phyloP scores from a whole-genome alignment of 2,329 filamentous ascomycete genomes.

The Exutisphaerella laricina region DNA sequence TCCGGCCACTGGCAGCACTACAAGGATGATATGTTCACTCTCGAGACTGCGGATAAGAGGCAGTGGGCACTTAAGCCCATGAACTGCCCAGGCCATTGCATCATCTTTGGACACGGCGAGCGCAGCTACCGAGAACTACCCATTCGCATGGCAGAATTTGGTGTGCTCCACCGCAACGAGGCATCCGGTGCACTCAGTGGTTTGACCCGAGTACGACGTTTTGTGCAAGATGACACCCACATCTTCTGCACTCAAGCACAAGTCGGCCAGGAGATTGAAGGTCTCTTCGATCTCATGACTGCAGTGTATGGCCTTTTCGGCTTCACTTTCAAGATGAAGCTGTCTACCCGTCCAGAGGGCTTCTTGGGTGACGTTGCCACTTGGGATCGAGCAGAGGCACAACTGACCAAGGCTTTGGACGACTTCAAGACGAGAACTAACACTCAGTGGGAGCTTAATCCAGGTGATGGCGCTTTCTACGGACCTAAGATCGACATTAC shows the following conservation, averaged over 20 bases:
- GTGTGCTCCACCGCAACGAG: constrained; percentile 91
- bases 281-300: constrained; percentile 80
- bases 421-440: constrained; percentile 61
- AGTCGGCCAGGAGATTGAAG: constrained; percentile 68
- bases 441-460: constrained; percentile 80
- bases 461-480: constrained; percentile 95
- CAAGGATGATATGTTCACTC: constrained; percentile 93
- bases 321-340: constrained; percentile 87
- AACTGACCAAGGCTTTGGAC: constrained; percentile 72
- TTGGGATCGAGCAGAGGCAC: constrained; percentile 83
- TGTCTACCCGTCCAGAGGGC: constrained; percentile 86
- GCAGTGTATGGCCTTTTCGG: constrained; percentile 76
- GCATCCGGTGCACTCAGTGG: constrained; percentile 86
- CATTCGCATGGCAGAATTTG: constrained; percentile 90
- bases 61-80: constrained; percentile 87
- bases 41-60: constrained; percentile 77
- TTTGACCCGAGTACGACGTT: constrained; percentile 84
- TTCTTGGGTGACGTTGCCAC: constrained; percentile 80
- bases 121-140: constrained; percentile 86
- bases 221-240: constrained; percentile 94
- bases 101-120: constrained; percentile 78
- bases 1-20: constrained; percentile 94
- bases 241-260: constrained; percentile 89
- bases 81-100: constrained; percentile 95
- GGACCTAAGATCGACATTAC: constrained; percentile 98